A percentile compares a stretch with the other conserved stretches of the same genome.
Conservation (phyloP, 2,329 filamentous ascomycete genomes). For the Fusarium subtropicale region DNA sequence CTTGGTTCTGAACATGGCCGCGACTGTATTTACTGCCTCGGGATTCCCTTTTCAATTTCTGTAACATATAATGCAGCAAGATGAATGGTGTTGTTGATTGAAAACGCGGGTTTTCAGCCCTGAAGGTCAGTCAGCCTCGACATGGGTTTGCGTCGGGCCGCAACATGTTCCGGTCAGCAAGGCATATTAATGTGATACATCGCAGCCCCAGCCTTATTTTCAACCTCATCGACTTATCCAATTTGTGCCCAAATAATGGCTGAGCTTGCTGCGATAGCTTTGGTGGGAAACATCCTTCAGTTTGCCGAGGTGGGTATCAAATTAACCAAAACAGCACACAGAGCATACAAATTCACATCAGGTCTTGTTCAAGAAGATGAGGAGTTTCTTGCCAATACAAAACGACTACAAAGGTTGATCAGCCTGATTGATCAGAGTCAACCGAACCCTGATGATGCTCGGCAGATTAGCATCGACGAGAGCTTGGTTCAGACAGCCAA, state of each 20-base stretch:
- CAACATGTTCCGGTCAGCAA: background rate
- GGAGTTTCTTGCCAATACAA: background rate
- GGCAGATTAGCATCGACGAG: background rate
- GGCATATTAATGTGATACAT: background rate
- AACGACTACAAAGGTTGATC: background rate
- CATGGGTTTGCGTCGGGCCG: background rate
- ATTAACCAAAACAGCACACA: background rate
- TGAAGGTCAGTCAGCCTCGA: background rate
- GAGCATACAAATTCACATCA: background rate
- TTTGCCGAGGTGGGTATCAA: background rate
- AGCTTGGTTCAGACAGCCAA: background rate
- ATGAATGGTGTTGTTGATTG: accelerated
- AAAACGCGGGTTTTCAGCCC: background rate
- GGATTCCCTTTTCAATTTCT: no score
- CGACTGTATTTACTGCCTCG: no score
- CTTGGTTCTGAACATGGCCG: background rate
- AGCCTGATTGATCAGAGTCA: background rate
- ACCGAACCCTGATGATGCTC: background rate
- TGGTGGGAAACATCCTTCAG: background rate
- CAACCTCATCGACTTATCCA: no score
- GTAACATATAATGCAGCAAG: no score
- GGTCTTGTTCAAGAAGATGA: background rate
- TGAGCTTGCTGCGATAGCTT: background rate
- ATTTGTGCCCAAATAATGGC: accelerated
- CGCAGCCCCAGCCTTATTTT: background rate